These are phyloP conservation scores for Calycina herbarum DNA, from an alignment of 2,329 filamentous ascomycete genomes.

Conservation along the genomic window DNA sequence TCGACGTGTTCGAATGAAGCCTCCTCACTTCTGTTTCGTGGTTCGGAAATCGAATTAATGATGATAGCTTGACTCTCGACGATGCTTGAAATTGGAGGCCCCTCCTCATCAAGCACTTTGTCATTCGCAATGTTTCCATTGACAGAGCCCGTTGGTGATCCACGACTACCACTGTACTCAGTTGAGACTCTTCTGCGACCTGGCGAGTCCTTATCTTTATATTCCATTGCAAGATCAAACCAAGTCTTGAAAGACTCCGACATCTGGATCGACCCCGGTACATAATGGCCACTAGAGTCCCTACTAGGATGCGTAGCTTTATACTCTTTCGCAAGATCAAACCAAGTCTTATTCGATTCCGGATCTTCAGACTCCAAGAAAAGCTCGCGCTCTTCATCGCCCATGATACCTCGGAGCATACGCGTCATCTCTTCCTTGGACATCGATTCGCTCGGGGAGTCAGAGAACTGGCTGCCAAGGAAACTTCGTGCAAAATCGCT, in stretches of 20 bases:
- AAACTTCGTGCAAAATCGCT: constrained; percentile 15
- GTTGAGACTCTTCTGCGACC: not conserved
- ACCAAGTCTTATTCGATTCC: constrained; percentile 7
- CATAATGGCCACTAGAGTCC: not conserved
- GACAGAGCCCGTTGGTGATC: not conserved
- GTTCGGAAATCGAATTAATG: not conserved
- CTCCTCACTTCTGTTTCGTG: not conserved
- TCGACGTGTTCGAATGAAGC: not conserved
- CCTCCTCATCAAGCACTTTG: not conserved
- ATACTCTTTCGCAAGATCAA: constrained; percentile 12
- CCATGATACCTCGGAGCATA: not conserved
- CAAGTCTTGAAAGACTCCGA: constrained; percentile 9
- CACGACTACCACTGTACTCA: not conserved
- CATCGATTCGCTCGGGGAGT: not conserved
- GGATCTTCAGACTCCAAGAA: not conserved
- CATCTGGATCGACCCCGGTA: not conserved
- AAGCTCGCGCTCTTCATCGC: not conserved
- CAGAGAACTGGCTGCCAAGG: constrained; percentile 17
- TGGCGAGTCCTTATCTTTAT: not conserved
- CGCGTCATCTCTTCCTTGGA: not conserved
- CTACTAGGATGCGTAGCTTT: constrained; percentile 5
- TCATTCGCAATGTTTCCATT: not conserved
- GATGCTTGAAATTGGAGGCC: not conserved
- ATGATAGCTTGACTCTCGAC: not conserved
- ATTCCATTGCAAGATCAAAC: constrained; percentile 11